Conservation (phyloP, 768 basidiomycete species). For the Xerocomellus intermedius region DNA sequence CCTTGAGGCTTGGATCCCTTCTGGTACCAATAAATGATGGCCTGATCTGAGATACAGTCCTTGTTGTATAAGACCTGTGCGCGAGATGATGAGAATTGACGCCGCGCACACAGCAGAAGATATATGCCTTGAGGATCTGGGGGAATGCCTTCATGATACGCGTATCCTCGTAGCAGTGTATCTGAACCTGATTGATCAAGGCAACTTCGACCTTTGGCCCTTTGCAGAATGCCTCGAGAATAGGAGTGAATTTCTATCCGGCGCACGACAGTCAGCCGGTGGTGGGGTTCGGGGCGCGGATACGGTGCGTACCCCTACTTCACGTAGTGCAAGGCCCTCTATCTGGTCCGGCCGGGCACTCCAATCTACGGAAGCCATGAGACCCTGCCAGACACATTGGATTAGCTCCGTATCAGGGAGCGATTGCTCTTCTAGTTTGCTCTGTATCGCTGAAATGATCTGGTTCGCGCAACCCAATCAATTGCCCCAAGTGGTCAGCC, state of each 20-base stretch:
- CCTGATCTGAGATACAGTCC: conserved; percentile 93
- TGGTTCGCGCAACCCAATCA: conserved; percentile 31
- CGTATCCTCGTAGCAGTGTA: conserved; percentile 96
- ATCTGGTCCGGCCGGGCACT: conserved; percentile 88
- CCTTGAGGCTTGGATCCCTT: conserved; percentile 97
- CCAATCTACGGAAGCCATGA: conserved; percentile 88
- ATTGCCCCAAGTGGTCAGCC: neutral
- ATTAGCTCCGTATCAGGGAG: conserved; percentile 85
- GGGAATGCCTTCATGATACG: conserved; percentile 94
- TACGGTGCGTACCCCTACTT: conserved; percentile 67
- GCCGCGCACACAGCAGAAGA: neutral
- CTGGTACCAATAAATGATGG: conserved; percentile 97
- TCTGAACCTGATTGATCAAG: conserved; percentile 92
- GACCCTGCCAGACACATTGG: conserved; percentile 88
- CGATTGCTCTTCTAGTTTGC: conserved; percentile 71
- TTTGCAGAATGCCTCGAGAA: conserved; percentile 88
- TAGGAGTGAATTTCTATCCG: conserved; percentile 73
- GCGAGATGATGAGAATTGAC: conserved; percentile 9
- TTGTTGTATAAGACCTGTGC: conserved; percentile 88
- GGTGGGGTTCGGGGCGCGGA: neutral
- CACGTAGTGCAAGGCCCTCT: conserved; percentile 82
- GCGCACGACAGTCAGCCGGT: neutral
- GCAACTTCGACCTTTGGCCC: conserved; percentile 89
- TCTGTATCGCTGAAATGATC: conserved; percentile 76
- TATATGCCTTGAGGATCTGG: conserved; percentile 80